These are phyloP conservation scores for Tilletia setariae DNA, from an alignment of 1,284 basidiomycete genomes.

Conservation along the genomic window DNA sequence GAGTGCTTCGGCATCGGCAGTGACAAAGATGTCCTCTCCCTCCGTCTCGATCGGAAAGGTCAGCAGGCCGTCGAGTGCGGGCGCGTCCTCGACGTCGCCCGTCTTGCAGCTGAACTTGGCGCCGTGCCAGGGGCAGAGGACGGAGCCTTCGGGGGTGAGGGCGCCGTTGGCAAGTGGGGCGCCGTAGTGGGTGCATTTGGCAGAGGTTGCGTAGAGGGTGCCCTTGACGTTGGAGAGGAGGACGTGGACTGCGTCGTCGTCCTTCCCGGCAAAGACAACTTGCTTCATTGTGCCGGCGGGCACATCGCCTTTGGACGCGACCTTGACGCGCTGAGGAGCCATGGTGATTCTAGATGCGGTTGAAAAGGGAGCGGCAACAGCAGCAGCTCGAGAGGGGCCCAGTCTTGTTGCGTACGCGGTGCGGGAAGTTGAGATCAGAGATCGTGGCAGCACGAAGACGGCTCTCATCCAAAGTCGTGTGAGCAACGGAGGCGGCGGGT, in stretches of 20 bases:
- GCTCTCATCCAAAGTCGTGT: too few relatives aligned
- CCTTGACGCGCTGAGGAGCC: conserved; percentile 24
- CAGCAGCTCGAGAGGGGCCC: too few relatives aligned
- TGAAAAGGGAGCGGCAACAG: too few relatives aligned
- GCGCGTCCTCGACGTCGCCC: conserved; percentile 73
- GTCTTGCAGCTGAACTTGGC: conserved; percentile 76
- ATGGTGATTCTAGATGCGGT: background rate
- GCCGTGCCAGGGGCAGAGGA: conserved; percentile 85
- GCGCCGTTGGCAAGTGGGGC: conserved; percentile 77
- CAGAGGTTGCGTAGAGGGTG: conserved; percentile 68
- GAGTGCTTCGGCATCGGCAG: conserved; percentile 66
- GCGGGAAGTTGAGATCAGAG: too few relatives aligned
- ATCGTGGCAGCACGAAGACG: too few relatives aligned
- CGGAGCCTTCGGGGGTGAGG: conserved; percentile 71
- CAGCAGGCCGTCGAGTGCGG: conserved; percentile 79
- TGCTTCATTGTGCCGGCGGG: conserved; percentile 64
- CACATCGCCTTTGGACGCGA: conserved; percentile 18
- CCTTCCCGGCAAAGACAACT: conserved; percentile 70
- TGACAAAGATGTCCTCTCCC: conserved; percentile 74
- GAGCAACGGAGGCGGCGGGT: too few relatives aligned
- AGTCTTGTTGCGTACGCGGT: too few relatives aligned
- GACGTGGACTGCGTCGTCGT: conserved; percentile 62
- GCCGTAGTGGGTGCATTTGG: conserved; percentile 85
- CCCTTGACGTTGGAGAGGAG: conserved; percentile 74
- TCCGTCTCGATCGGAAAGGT: conserved; percentile 69